These are phyloP conservation scores for Seminavis robusta DNA, from an alignment of 108 stramenopile genomes.

Conservation along the genomic window DNA sequence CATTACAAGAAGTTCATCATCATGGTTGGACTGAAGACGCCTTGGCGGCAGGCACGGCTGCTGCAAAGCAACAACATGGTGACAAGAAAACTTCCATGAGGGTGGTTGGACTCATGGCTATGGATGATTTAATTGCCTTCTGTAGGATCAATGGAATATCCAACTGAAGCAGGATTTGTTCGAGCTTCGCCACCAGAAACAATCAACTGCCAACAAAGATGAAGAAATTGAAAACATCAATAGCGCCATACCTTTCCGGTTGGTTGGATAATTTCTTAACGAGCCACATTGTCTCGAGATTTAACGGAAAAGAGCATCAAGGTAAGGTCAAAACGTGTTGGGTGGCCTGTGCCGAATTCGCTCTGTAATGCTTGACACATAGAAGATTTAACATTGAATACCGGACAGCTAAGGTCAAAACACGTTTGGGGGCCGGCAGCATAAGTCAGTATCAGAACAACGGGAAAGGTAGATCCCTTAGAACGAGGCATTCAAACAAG, in stretches of 20 bases:
- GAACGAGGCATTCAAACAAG: constrained; percentile 25
- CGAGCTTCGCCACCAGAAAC: background rate
- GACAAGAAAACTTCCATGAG: constrained; percentile 45
- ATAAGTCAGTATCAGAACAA: constrained; percentile 11
- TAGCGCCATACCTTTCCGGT: too few species aligned
- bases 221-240: constrained; percentile 3
- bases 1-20: constrained; percentile 54
- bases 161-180: constrained; percentile 38
- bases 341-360: too few species aligned
- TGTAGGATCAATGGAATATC: constrained; percentile 76
- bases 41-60: constrained; percentile 51
- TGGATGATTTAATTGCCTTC: constrained; percentile 64
- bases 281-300: too few species aligned
- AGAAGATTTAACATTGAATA: background rate
- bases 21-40: constrained; percentile 87
- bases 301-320: too few species aligned
- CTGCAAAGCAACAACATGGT: too few species aligned
- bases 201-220: constrained; percentile 1
- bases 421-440: constrained; percentile 25
- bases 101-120: constrained; percentile 65
- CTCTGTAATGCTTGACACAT: too few species aligned
- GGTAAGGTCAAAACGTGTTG: too few species aligned
- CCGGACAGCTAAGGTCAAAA: too few species aligned
- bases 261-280: too few species aligned
- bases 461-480: constrained; percentile 34